These are phyloP conservation scores for Quercus tomentella DNA, from an alignment of 331 rosid species.

Conservation along the genomic window DNA sequence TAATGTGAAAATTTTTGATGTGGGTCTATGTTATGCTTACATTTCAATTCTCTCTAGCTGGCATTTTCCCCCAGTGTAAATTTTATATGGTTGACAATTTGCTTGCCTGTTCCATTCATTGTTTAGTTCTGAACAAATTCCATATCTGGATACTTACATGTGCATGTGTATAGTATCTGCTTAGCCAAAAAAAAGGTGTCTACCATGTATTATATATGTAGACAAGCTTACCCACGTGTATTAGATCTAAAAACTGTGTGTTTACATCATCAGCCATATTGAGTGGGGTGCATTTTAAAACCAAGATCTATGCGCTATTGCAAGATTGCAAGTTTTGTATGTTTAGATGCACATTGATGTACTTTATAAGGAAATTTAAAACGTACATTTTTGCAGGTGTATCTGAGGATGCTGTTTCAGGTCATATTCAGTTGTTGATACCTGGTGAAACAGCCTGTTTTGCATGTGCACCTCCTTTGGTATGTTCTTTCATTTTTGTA, in stretches of 20 bases:
- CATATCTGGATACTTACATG: no score
- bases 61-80: background rate
- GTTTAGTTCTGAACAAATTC: no score
- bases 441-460: constrained; percentile 99
- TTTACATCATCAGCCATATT: background rate
- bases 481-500: constrained; percentile 28
- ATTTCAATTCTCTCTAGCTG: background rate
- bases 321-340: background rate
- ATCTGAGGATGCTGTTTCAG: constrained; percentile 98
- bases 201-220: background rate
- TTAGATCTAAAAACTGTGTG: background rate
- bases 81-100: no score
- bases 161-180: no score
- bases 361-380: constrained; percentile 18
- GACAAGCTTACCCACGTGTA: background rate
- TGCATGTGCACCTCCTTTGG: constrained; percentile 99
- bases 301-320: background rate
- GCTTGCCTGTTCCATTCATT: no score
- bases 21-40: background rate
- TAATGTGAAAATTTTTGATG: background rate
- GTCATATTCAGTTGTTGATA: constrained; percentile 87
- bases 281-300: background rate
- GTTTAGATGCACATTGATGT: constrained; percentile 7
- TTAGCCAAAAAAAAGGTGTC: no score
- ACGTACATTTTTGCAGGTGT: constrained; percentile 61